Evolutionary conservation across 1,284 basidiomycete genomes (phyloP).

Genomic region (Cryptococcus deneoformans): DNA sequence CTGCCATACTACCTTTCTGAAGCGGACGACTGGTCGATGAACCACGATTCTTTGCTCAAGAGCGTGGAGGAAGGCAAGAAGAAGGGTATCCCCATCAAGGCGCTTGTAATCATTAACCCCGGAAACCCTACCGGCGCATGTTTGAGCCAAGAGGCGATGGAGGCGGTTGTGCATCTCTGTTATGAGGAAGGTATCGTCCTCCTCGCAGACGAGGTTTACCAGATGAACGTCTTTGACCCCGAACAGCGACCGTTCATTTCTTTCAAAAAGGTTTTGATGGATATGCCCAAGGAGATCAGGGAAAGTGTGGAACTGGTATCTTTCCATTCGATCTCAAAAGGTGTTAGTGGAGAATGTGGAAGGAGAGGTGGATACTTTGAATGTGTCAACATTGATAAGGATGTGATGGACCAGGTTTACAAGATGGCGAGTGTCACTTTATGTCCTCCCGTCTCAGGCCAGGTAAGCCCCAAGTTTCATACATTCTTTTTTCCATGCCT

Average conservation of each 20-base stretch:
- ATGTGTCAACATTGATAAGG: slow-evolving; percentile 69
- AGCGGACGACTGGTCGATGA: slow-evolving; percentile 78
- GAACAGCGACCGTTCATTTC: slow-evolving; percentile 73
- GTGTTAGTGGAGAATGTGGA: slow-evolving; percentile 90
- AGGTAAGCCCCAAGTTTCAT: slow-evolving; percentile 26
- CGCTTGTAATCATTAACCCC: slow-evolving; percentile 92
- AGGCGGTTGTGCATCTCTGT: slow-evolving; percentile 72
- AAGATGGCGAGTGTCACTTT: slow-evolving; percentile 90
- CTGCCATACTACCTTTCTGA: slow-evolving; percentile 91
- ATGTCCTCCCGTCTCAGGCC: slow-evolving; percentile 80
- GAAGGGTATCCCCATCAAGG: slow-evolving; percentile 67
- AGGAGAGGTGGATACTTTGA: slow-evolving; percentile 93
- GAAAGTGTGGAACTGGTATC: slow-evolving; percentile 70
- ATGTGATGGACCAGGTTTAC: slow-evolving; percentile 81
- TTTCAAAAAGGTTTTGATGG: slow-evolving; percentile 82
- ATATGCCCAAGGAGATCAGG: slow-evolving; percentile 54
- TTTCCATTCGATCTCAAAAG: slow-evolving; percentile 96
- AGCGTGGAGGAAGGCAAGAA: slow-evolving; percentile 66
- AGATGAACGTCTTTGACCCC: slow-evolving; percentile 76
- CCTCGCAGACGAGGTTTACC: slow-evolving; percentile 94
- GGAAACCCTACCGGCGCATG: slow-evolving; percentile 92
- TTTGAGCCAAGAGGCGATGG: slow-evolving; percentile 67
- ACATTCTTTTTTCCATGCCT: background rate
- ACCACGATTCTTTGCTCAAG: slow-evolving; percentile 63
- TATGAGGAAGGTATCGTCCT: slow-evolving; percentile 81